A percentile compares a stretch with the other conserved stretches of the same genome.
Evolutionary conservation across 768 basidiomycete species (phyloP).

Genomic region (Suillus americanus): DNA sequence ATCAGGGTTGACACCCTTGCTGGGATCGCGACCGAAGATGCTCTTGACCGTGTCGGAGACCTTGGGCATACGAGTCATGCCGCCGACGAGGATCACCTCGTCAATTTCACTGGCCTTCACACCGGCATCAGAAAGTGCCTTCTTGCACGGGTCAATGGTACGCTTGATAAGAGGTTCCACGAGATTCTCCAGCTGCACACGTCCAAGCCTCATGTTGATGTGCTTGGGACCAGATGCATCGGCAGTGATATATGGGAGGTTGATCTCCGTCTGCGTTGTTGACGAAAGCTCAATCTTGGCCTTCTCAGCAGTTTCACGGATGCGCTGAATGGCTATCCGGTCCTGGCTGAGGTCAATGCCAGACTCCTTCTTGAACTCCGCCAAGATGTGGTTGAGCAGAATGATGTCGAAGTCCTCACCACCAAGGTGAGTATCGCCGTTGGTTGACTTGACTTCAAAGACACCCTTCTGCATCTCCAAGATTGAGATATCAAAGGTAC

Average conservation of each 20-base stretch:
- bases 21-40: slow-evolving; percentile 94
- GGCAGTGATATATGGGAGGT: slow-evolving; percentile 97
- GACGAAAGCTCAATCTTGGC: slow-evolving; percentile 98
- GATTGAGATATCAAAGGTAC: slow-evolving; percentile 99
- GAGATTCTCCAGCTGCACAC: slow-evolving; percentile 88
- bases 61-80: slow-evolving; percentile 97
- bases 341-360: slow-evolving; percentile 82
- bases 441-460: slow-evolving; percentile 99
- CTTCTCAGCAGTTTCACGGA: slow-evolving; percentile 99
- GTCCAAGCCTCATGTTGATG: slow-evolving; percentile 88
- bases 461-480: slow-evolving; percentile 99
- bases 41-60: slow-evolving; percentile 85
- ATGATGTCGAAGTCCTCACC: slow-evolving; percentile 96
- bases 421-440: slow-evolving; percentile 97
- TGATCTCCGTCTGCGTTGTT: slow-evolving; percentile 93
- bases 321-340: slow-evolving; percentile 97
- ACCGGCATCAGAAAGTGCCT: slow-evolving; percentile 91
- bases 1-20: slow-evolving; percentile 99
- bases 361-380: slow-evolving; percentile 92
- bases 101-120: slow-evolving; percentile 91
- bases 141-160: slow-evolving; percentile 95
- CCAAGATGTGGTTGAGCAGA: slow-evolving; percentile 81
- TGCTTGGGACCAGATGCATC: slow-evolving; percentile 95
- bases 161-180: slow-evolving; percentile 81
- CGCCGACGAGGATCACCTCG: slow-evolving; percentile 97